These are phyloP conservation scores for Stygiomarasmius scandens DNA, from an alignment of 1,284 basidiomycete species.

Conservation along the genomic window DNA sequence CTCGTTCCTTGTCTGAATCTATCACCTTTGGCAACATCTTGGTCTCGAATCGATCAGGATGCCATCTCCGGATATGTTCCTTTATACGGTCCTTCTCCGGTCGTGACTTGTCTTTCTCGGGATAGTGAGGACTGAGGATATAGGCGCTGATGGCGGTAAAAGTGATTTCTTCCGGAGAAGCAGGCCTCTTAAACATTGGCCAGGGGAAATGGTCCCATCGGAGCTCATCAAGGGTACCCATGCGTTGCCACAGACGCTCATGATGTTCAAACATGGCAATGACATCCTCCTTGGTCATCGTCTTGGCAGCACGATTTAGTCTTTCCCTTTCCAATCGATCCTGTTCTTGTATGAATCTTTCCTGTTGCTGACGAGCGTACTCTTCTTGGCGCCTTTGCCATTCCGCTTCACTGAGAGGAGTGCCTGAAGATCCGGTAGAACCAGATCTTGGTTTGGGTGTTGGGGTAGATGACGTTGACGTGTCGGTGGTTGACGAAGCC, in stretches of 20 bases:
- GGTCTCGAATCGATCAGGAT: slow-evolving; percentile 58
- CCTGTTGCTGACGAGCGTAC: slow-evolving; percentile 55
- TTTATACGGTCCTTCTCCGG: slow-evolving; percentile 58
- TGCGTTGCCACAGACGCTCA: slow-evolving; percentile 57
- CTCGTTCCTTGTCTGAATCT: slow-evolving; percentile 50
- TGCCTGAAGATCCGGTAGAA: slow-evolving; percentile 21
- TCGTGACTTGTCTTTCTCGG: slow-evolving; percentile 46
- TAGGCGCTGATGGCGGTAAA: slow-evolving; percentile 57
- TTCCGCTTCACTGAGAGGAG: slow-evolving; percentile 46
- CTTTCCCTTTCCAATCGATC: slow-evolving; percentile 48
- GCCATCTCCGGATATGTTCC: slow-evolving; percentile 63
- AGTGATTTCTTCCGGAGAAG: slow-evolving; percentile 60
- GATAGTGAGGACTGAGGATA: slow-evolving; percentile 55
- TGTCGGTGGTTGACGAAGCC: slow-evolving; percentile 18
- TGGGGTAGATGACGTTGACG: slow-evolving; percentile 22
- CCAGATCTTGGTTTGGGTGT: slow-evolving; percentile 11
- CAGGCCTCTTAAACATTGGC: slow-evolving; percentile 64
- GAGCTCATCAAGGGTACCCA: slow-evolving; percentile 39
- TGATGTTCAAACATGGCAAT: slow-evolving; percentile 54
- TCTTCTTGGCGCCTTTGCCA: slow-evolving; percentile 61
- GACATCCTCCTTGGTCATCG: slow-evolving; percentile 56
- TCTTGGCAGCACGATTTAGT: slow-evolving; percentile 46
- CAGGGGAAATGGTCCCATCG: slow-evolving; percentile 70
- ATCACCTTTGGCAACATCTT: slow-evolving; percentile 56
- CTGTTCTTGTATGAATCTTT: slow-evolving; percentile 61